phyloP scores from a whole-genome alignment of 2,329 filamentous ascomycete species.

The Fusarium sp. region DNA sequence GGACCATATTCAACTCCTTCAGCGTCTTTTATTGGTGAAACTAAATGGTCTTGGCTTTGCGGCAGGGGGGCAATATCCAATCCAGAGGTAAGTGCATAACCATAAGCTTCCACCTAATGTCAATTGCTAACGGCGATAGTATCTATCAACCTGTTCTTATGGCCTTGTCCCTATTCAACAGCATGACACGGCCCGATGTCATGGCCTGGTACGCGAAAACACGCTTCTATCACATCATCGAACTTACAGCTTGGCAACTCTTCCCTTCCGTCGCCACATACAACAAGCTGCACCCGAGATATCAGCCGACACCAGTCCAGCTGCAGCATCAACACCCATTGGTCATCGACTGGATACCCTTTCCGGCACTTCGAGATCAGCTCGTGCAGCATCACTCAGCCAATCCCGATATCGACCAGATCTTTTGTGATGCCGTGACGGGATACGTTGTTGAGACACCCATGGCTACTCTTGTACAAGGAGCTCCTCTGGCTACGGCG shows the following conservation, averaged over 20 bases:
- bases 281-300: slow-evolving; percentile 41
- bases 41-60: slow-evolving; percentile 26
- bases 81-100: slow-evolving; percentile 17
- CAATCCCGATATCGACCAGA: slow-evolving; percentile 46
- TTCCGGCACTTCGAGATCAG: slow-evolving; percentile 42
- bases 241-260: slow-evolving; percentile 48
- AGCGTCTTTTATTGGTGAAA: slow-evolving; percentile 40
- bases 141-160: slow-evolving; percentile 45
- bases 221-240: slow-evolving; percentile 48
- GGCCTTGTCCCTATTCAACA: slow-evolving; percentile 49
- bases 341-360: slow-evolving; percentile 48
- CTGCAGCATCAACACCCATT: slow-evolving; percentile 38
- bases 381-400: slow-evolving; percentile 45
- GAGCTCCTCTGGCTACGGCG: slow-evolving; percentile 39
- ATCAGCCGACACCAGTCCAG: slow-evolving; percentile 43
- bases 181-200: slow-evolving; percentile 48
- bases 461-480: slow-evolving; percentile 43
- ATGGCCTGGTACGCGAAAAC: slow-evolving; percentile 55
- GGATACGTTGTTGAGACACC: slow-evolving; percentile 45
- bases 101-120: not conserved
- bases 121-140: slow-evolving; percentile 1
- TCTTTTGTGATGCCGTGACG: slow-evolving; percentile 48
- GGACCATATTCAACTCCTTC: slow-evolving; percentile 44
- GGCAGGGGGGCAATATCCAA: slow-evolving; percentile 17
- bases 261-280: slow-evolving; percentile 43